Evolutionary conservation across 2,329 filamentous ascomycete species (phyloP), one percentile per base, ranked within the genome.

Genomic region (Elsinoe perseae): DNA sequence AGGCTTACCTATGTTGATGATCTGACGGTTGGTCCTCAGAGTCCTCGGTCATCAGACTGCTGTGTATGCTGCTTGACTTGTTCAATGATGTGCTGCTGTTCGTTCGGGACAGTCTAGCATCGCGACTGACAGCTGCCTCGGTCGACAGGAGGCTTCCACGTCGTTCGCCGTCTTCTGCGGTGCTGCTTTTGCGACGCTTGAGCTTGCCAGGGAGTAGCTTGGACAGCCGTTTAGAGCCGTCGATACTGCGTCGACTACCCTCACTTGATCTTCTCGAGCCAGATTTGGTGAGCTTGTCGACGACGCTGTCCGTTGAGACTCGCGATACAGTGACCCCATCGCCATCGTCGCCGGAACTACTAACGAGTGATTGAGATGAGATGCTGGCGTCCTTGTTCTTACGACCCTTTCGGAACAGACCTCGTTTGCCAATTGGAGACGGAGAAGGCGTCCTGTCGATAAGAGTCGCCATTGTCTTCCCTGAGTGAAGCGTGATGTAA

Each of bases 41-140:
- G 60, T 79, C 76, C 59, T 78, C 75, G 14, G 75, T 77, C 56
- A 75, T 64, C 48, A 78, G 70, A 63, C 74, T 77, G 70, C 75
- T 77, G 40, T 71, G 64, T 21, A 73, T 71, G 64, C 74, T 76
- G 61, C 69, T 73, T 12, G 38, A 21, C 14, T 44, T 57, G 27
- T 27, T 34, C 36, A 57, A 25, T 21, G 46, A 54, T 34, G 43
- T 50, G 56, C 48, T 57, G 46, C 56, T 54, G 21, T 20, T 34
- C 10, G 36, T 21, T 23, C 34, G 46, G 8, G 53, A 57, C 18
- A 38, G n/a, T 9, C 46, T 30, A n/a, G 50, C 50, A 8, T 53
- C 52, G n/a, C 54, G 25, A 36, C 28, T 36, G 40, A 21, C 20
- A 21, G 53, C 42, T 12, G 38, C 53, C 6, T 44, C 53, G 28